Evolutionary conservation across 164 flowering plant species (phyloP), one percentile per base, ranked within the genome.

Genomic region (Cinnamomum micranthum): DNA sequence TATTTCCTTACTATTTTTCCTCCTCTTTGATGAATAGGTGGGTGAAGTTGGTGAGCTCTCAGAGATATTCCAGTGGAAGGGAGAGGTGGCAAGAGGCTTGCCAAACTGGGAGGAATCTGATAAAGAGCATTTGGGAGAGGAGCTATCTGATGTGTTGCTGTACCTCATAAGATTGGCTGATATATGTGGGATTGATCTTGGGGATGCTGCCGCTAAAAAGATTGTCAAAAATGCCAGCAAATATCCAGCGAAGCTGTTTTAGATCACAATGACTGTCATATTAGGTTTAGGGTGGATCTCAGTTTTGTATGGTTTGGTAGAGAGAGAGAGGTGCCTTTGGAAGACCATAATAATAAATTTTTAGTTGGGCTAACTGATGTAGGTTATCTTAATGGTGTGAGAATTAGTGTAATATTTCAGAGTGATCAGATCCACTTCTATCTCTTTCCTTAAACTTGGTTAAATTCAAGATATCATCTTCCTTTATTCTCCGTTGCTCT

Each of bases 21-120:
- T 71, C 59, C 58, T 71, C 60, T 13, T 74, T 68, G 64, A n/a
- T 58, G 65, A 31, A 5, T 22, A 88, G 91, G 85, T 88, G 0
- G 91, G 89, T 35, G 91, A 88, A 74, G 89, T 88, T 22, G 91
- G 91, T 60, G 91, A 88, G 85, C 78, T 88, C 51, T 85, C 91
- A 74, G 88, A 88, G 74, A 87, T 88, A 80, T 88, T 88, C 77
- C 91, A 88, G 65, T 88, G 91, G 91, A 86, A 72, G 70, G 91
- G 89, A 70, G 91, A 88, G 78, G 91, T 88, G 74, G 85, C 80
- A 10, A 88, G 69, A 77, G 91, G 89, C 3, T 77, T 88, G 70
- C 89, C 89, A 64, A 81, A 84, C 74, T 88, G 91, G 91, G 80
- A 82, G 28, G 88, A 83, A 67, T 68, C 86, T 62, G 91, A 88